Evolutionary conservation across 208 protist species (phyloP), one percentile per base, ranked within the genome.

Genomic region (Crithidia acanthocephali): DNA sequence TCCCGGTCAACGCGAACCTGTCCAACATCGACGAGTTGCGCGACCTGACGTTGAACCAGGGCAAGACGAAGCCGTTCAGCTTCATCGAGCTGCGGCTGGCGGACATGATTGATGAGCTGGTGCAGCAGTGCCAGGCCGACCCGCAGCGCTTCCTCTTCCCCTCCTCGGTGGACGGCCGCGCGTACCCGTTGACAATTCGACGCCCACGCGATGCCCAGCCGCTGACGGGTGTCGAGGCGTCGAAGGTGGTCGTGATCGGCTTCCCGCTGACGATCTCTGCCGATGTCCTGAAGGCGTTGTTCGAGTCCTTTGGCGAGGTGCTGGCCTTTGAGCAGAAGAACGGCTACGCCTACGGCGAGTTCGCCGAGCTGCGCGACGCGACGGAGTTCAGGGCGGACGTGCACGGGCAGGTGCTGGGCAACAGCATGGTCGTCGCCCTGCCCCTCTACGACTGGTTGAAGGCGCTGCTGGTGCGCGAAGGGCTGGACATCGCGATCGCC

Each of bases 31-130:
- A 96, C 53, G 56, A 71, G 22, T 61, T 96, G 13, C 65, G 68
- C 37, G 82, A 89, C 51, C n/a, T 96, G 32, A 70, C 60, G 20
- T 52, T 94, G 30, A 87, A 80, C 28, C 65, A 60, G 18, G 81
- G 84, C 18, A 88, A 89, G 57, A 73, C 74, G 8, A 91, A 90
- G 50, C 70, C 82, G n/a, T 96, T 93, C 80, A 88, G 80, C 27
- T 96, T 96, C 70, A 81, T 96, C 22, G 88, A 96, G 74, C 60
- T 94, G 35, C 86, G 69, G n/a, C 63, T 90, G 27, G 87, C 85
- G 8, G 92, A 96, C 73, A 81, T 96, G 57, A 77, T 95, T 35
- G 88, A 89, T 33, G 89, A 93, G 71, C 72, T 96, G 55, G 75
- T 96, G 15, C 79, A 79, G n/a, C 64, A 84, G 48, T 85, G 75